Evolutionary conservation across 1,139 yeast genomes (phyloP), one percentile per base, ranked within the genome.

Genomic region (Entelexis sorbosivorans): DNA sequence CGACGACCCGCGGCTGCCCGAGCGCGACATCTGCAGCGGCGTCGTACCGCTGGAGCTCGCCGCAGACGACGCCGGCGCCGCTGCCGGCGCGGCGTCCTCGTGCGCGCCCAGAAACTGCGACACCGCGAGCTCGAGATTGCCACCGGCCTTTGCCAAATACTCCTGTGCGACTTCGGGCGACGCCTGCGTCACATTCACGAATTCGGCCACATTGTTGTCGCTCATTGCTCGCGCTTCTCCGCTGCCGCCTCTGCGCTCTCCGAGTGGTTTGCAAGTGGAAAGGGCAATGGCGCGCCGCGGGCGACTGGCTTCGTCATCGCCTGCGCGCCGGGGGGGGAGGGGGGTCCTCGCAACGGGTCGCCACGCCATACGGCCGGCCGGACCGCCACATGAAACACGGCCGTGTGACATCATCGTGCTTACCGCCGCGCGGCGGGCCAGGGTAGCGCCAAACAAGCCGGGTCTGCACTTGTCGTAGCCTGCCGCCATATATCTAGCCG

Each of bases 1-100:
- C 47, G 51, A 28, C 80, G 49, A 80, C 66, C 64, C 26, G 32
- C 47, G 16, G 35, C 42, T 22, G 36, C 50, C 46, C 8, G 46
- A 32, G 20, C 36, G 46, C 46, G 46, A 43, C 24, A n/a, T 16
- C 32, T 34, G 47, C 44, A 22, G 34, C 35, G 52, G 42, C 31
- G 38, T 33, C 33, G 39, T 26, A 16, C 44, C 50, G 16, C 29
- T 13, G 4, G 45, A 24, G 33, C 51, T 34, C 44, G 26, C 32
- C 10, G 40, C 39, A 31, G 48, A 24, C 19, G 46, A 31, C 34
- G 35, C 22, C 19, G 52, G n/a, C 28, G 34, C 33, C 40, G 40
- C 34, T n/a, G 42, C 26, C 22, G 42, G 24, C 32, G 38, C 19
- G 14, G 39, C 40, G 32, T 38, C 47, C 29, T 44, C 33, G 19